phyloP scores from a whole-genome alignment of 192 early-diverging fungal species.

The Chytriomyces hyalinus region DNA sequence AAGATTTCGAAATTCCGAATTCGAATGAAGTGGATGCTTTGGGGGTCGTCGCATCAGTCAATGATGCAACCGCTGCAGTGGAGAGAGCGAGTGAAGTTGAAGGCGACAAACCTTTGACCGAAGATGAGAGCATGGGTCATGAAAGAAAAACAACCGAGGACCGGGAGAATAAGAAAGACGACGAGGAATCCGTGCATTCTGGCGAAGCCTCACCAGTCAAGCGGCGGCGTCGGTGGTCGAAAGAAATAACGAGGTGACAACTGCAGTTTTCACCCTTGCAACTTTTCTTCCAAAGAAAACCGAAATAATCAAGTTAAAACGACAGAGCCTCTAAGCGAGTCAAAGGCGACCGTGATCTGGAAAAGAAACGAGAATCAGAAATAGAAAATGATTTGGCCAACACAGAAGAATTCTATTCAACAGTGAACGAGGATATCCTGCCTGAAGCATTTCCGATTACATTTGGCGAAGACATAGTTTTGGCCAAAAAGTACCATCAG shows the following conservation, averaged over 20 bases:
- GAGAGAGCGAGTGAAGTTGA: background rate
- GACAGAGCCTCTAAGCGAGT: slow-evolving; percentile 15
- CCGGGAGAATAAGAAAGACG: background rate
- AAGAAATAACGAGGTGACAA: background rate
- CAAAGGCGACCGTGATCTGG: background rate
- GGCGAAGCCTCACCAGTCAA: background rate
- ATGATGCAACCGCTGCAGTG: background rate
- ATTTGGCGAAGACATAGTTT: background rate
- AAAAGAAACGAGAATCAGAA: background rate
- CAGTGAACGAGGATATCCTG: slow-evolving; percentile 11
- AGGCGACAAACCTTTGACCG: background rate
- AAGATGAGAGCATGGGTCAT: background rate
- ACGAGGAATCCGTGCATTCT: background rate
- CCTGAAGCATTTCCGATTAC: background rate
- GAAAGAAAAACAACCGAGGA: background rate
- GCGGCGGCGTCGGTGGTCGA: slow-evolving; percentile 1
- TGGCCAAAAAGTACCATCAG: background rate
- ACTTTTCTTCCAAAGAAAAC: background rate
- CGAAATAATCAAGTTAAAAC: background rate
- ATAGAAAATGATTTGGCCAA: slow-evolving; percentile 3
- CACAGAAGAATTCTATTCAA: background rate
- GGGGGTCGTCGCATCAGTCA: background rate
- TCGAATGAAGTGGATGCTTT: background rate
- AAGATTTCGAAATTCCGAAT: background rate
- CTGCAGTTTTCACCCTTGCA: background rate